phyloP scores from a whole-genome alignment of 352 stramenopile genomes.

The Phytopythium kandeliae region DNA sequence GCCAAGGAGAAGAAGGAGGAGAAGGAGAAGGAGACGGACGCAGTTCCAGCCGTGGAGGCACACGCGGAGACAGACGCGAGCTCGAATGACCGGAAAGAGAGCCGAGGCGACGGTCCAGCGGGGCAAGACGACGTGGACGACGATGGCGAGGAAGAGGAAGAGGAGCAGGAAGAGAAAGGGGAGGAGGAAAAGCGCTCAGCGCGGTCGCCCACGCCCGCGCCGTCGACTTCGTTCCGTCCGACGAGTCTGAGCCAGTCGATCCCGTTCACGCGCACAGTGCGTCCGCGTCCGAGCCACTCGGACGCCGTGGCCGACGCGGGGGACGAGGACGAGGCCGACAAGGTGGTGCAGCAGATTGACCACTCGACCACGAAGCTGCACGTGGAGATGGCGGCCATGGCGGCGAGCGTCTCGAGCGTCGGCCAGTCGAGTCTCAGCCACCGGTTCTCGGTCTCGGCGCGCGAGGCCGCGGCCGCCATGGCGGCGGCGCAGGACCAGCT shows the following conservation, averaged over 20 bases:
- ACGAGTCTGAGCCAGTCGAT: conserved; percentile 85
- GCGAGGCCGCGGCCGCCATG: conserved; percentile 17
- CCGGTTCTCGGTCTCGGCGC: conserved; percentile 60
- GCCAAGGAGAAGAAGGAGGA: conserved; percentile 6
- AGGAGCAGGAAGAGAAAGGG: neutral
- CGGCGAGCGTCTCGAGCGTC: conserved; percentile 70
- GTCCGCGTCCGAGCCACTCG: conserved; percentile 10
- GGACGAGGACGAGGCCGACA: conserved; percentile 37
- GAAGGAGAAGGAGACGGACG: neutral
- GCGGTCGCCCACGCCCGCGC: conserved; percentile 23
- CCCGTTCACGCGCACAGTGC: conserved; percentile 34
- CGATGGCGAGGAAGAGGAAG: neutral
- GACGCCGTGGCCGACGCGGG: conserved; percentile 17
- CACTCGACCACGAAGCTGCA: conserved; percentile 71
- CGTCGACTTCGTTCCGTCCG: conserved; percentile 50
- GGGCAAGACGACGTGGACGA: neutral
- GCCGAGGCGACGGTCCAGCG: neutral
- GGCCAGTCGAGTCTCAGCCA: conserved; percentile 66
- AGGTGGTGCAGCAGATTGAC: conserved; percentile 60
- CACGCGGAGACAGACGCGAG: conserved; percentile 11
- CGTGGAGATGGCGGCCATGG: conserved; percentile 77
- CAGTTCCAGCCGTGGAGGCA: too few species aligned
- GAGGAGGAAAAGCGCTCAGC: neutral
- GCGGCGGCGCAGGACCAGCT: conserved; percentile 8
- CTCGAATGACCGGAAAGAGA: neutral